Conservation (phyloP, 495 filamentous ascomycete species). For the Jackrogersella multiformis region DNA sequence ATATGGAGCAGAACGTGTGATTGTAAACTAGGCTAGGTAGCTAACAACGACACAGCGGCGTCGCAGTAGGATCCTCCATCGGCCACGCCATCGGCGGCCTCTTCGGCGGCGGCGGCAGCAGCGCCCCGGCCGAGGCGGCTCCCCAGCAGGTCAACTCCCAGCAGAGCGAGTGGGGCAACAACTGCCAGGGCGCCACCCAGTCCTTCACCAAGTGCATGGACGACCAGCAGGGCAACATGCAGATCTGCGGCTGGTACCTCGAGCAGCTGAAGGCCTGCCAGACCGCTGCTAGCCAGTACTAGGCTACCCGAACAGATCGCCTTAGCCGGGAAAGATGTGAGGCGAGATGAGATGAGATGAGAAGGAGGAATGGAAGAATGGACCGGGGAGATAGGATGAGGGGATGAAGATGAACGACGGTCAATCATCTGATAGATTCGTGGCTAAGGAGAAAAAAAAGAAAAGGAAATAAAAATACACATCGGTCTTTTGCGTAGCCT, state of each 20-base stretch:
- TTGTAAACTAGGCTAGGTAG: not conserved
- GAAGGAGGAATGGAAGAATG: not conserved
- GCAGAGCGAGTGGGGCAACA: constrained; percentile 65
- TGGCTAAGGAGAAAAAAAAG: no score
- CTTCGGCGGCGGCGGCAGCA: constrained; percentile 76
- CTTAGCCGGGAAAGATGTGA: no score
- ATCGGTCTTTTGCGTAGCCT: not conserved
- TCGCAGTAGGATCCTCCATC: constrained; percentile 92
- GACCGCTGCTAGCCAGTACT: constrained; percentile 86
- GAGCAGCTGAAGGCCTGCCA: constrained; percentile 99
- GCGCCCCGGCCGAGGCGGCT: constrained; percentile 64
- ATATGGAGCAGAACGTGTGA: no score
- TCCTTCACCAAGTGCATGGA: constrained; percentile 95
- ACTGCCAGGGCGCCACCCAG: constrained; percentile 82
- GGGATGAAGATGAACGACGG: not conserved
- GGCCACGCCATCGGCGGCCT: constrained; percentile 91
- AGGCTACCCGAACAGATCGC: no score
- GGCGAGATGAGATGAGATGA: not conserved
- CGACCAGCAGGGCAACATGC: constrained; percentile 89
- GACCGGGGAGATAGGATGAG: not conserved
- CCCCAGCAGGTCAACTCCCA: constrained; percentile 49
- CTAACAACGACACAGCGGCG: constrained; percentile 70
- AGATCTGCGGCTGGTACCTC: constrained; percentile 96
- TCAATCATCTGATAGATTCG: no score
- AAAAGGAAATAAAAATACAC: not conserved